phyloP scores from a whole-genome alignment of 768 basidiomycete species.

The Daedalea quercina region DNA sequence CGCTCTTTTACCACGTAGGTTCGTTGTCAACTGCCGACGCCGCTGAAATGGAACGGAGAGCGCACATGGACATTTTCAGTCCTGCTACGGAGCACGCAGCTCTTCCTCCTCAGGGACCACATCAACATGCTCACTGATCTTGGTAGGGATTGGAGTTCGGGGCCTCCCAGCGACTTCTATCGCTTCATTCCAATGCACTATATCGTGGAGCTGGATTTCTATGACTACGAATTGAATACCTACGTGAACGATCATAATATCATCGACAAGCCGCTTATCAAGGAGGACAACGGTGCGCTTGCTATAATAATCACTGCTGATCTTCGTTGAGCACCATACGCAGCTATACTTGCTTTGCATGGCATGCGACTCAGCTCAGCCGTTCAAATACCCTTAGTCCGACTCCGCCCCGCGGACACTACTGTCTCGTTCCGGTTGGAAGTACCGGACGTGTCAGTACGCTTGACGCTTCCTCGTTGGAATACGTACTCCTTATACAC shows the following conservation, averaged over 20 bases:
- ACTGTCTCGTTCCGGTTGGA: slow-evolving; percentile 60
- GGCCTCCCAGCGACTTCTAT: slow-evolving; percentile 72
- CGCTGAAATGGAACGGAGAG: slow-evolving; percentile 74
- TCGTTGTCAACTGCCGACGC: slow-evolving; percentile 69
- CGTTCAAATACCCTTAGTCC: slow-evolving; percentile 58
- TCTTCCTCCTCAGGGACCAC: slow-evolving; percentile 86
- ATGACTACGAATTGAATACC: slow-evolving; percentile 70
- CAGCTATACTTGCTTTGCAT: slow-evolving; percentile 67
- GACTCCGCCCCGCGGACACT: slow-evolving; percentile 65
- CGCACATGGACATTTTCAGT: slow-evolving; percentile 78
- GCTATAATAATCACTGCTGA: not conserved
- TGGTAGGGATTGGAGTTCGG: slow-evolving; percentile 86
- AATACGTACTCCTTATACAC: slow-evolving; percentile 75
- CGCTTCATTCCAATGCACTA: slow-evolving; percentile 85
- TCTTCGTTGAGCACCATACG: not conserved
- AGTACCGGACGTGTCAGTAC: slow-evolving; percentile 47
- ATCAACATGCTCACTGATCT: slow-evolving; percentile 92
- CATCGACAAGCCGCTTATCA: slow-evolving; percentile 77
- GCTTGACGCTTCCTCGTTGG: slow-evolving; percentile 80
- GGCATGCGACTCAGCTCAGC: slow-evolving; percentile 49
- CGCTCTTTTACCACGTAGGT: slow-evolving; percentile 33
- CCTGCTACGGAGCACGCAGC: slow-evolving; percentile 59
- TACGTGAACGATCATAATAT: slow-evolving; percentile 97
- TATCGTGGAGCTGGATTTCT: slow-evolving; percentile 57
- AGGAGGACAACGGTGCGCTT: slow-evolving; percentile 75